A percentile compares a stretch with the other conserved stretches of the same genome.
These are phyloP conservation scores for Aechmea fasciata DNA, from an alignment of 176 grass and related monocot species.

Conservation along the genomic window DNA sequence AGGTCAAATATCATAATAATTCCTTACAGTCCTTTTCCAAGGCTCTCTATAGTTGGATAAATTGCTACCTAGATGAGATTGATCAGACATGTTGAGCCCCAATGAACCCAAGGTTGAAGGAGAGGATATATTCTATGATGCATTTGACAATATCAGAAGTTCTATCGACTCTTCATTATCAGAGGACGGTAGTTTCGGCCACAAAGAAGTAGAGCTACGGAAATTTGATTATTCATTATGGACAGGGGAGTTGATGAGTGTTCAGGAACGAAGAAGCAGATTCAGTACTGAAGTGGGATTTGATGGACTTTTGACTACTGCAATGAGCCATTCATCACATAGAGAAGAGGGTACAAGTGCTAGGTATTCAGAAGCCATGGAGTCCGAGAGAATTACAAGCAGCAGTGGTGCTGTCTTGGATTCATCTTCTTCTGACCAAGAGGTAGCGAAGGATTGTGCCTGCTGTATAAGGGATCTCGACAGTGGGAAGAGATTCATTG, in stretches of 20 bases:
- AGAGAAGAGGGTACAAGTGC: conserved; percentile 21
- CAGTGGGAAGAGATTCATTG: conserved; percentile 29
- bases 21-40: conserved; percentile 8
- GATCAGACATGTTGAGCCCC: conserved; percentile 38
- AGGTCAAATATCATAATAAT: background rate
- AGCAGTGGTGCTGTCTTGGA: conserved; percentile 13
- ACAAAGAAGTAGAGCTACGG: conserved; percentile 13
- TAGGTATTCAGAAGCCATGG: conserved; percentile 15
- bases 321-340: conserved; percentile 8
- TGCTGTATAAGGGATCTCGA: conserved; percentile 44
- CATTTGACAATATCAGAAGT: conserved; percentile 40
- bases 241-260: conserved; percentile 41
- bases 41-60: conserved; percentile 1
- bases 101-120: conserved; percentile 36
- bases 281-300: conserved; percentile 62
- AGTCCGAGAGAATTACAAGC: conserved; percentile 23
- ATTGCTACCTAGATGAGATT: background rate
- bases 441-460: conserved; percentile 8
- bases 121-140: conserved; percentile 68
- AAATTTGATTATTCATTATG: conserved; percentile 44
- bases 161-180: conserved; percentile 39
- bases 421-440: conserved; percentile 22
- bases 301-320: conserved; percentile 24
- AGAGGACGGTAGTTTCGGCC: conserved; percentile 32
- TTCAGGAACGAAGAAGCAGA: conserved; percentile 59